phyloP scores from a whole-genome alignment of 257 asterid species.

The Solanum appendiculatum region DNA sequence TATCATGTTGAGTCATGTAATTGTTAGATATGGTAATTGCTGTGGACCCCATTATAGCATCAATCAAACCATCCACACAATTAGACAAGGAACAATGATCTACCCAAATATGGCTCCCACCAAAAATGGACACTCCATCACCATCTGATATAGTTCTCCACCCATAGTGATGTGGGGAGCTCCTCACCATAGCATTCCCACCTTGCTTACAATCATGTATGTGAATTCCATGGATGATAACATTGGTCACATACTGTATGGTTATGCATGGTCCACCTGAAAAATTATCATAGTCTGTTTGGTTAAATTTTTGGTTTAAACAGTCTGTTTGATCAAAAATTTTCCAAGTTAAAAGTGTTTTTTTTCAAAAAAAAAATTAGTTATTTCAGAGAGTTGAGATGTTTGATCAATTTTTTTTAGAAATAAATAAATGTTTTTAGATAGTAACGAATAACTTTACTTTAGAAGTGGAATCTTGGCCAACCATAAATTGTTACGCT shows the following conservation, averaged over 20 bases:
- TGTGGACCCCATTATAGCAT: constrained; percentile 46
- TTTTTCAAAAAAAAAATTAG: too few species aligned
- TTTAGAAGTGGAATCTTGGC: too few species aligned
- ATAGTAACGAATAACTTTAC: neutral
- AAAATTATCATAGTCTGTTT: neutral
- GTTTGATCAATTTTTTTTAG: too few species aligned
- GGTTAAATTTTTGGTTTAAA: neutral
- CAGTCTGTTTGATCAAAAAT: neutral
- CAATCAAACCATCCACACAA: constrained; percentile 49
- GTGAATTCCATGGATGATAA: constrained; percentile 48
- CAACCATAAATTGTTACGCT: neutral
- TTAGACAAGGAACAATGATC: constrained; percentile 58
- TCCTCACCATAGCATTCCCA: constrained; percentile 54
- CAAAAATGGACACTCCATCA: constrained; percentile 58
- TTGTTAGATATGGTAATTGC: constrained; percentile 52
- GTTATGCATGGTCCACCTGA: constrained; percentile 59
- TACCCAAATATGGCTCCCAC: constrained; percentile 56
- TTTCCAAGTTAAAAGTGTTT: neutral
- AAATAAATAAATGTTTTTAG: neutral
- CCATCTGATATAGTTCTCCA: constrained; percentile 55
- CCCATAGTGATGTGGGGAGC: constrained; percentile 46
- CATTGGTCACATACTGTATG: constrained; percentile 45
- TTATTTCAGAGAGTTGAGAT: too few species aligned
- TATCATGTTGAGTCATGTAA: constrained; percentile 46
- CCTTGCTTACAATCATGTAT: constrained; percentile 63